phyloP scores from a whole-genome alignment of 1,284 basidiomycete species.

The Irpex lacteus region DNA sequence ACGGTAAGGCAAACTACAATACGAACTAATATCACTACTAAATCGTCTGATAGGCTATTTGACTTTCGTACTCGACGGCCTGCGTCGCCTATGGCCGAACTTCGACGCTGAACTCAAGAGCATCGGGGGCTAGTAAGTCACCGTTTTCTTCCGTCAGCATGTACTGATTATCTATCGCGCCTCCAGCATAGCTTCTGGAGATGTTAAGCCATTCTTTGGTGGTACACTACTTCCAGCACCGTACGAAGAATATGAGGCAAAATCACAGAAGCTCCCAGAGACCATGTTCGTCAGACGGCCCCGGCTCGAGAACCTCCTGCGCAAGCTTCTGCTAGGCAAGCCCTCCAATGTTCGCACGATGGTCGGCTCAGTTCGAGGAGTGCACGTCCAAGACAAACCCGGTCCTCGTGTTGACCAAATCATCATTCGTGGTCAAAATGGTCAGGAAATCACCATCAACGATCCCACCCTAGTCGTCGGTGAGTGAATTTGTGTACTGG shows the following conservation, averaged over 20 bases:
- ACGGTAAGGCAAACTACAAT: slow-evolving; percentile 2
- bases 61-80: slow-evolving; percentile 13
- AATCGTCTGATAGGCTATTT: slow-evolving; percentile 9
- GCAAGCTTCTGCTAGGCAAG: slow-evolving; percentile 7
- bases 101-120: slow-evolving; percentile 9
- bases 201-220: slow-evolving; percentile 16
- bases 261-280: slow-evolving; percentile 8
- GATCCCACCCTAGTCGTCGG: slow-evolving; percentile 14
- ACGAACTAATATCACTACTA: not conserved
- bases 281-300: slow-evolving; percentile 15
- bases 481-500: not conserved
- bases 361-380: slow-evolving; percentile 8
- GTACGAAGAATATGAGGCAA: slow-evolving; percentile 12
- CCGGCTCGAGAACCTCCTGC: slow-evolving; percentile 14
- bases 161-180: not conserved
- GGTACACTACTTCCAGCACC: slow-evolving; percentile 14
- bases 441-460: slow-evolving; percentile 11
- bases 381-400: not conserved
- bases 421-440: slow-evolving; percentile 7
- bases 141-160: not conserved
- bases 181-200: slow-evolving; percentile 11
- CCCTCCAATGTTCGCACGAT: slow-evolving; percentile 12
- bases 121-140: slow-evolving; percentile 11
- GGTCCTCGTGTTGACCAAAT: slow-evolving; percentile 2
- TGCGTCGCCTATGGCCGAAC: slow-evolving; percentile 13